These are phyloP conservation scores for Boechera divaricarpa DNA, from an alignment of 345 rosid genomes.

Conservation along the genomic window DNA sequence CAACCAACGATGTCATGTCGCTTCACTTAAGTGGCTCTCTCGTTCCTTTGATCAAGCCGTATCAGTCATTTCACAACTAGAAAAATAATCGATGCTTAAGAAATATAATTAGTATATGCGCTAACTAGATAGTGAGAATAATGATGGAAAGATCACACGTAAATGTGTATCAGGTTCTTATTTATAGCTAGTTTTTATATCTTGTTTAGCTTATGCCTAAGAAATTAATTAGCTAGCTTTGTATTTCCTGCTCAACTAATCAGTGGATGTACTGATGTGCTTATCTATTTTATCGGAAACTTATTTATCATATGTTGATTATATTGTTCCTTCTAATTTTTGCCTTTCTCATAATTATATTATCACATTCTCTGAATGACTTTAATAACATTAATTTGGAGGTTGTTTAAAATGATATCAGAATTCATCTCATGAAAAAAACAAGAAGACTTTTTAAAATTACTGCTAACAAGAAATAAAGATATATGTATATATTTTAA, in stretches of 20 bases:
- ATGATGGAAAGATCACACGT: conserved; percentile 38
- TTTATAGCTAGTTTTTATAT: conserved; percentile 9
- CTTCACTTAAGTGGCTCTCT: conserved; percentile 76
- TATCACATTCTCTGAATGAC: not conserved
- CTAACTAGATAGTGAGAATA: conserved; percentile 23
- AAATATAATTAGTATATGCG: not conserved
- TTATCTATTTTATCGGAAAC: conserved; percentile 23
- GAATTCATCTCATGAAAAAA: not conserved
- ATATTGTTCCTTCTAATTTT: not conserved
- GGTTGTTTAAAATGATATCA: conserved; percentile 4
- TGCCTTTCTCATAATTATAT: conserved; percentile 1
- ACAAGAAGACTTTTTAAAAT: not conserved
- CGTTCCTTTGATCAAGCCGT: conserved; percentile 66
- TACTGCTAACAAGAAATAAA: not conserved
- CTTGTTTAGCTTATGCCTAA: conserved; percentile 6
- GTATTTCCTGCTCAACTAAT: conserved; percentile 42
- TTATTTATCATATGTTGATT: conserved; percentile 4
- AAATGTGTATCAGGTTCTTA: conserved; percentile 42
- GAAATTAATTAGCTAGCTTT: conserved; percentile 26
- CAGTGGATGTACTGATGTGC: conserved; percentile 41
- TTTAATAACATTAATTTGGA: not conserved
- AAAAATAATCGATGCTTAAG: not conserved
- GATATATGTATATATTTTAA: not conserved
- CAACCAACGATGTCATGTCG: conserved; percentile 89
- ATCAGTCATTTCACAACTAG: conserved; percentile 53